A percentile compares a stretch with the other conserved stretches of the same genome.
Conservation (phyloP, 2,329 filamentous ascomycete genomes). For the Cyclaneusma minus region DNA sequence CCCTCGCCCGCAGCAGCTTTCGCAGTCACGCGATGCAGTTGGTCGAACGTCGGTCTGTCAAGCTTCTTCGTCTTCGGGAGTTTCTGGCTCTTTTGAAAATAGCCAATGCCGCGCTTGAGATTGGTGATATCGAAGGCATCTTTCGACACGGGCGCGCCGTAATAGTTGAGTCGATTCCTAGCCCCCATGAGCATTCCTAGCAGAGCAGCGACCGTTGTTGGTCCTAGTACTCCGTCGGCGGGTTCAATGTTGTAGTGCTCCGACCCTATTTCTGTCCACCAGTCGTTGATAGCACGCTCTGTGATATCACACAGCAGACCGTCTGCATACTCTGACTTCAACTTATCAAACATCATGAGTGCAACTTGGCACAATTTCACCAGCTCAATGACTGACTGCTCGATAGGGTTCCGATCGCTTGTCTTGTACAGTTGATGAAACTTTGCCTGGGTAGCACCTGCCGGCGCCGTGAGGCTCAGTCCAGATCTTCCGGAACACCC, state of each 20-base stretch:
- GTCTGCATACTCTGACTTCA: slow-evolving; percentile 81
- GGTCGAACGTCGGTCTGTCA: slow-evolving; percentile 69
- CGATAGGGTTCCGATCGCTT: slow-evolving; percentile 66
- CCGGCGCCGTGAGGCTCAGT: slow-evolving; percentile 64
- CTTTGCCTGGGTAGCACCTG: slow-evolving; percentile 71
- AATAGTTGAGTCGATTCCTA: slow-evolving; percentile 74
- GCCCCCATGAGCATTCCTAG: slow-evolving; percentile 81
- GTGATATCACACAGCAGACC: slow-evolving; percentile 88
- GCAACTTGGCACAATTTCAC: slow-evolving; percentile 86
- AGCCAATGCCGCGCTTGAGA: slow-evolving; percentile 69
- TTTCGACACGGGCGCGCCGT: slow-evolving; percentile 70
- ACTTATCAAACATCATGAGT: slow-evolving; percentile 71
- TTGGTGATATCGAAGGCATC: slow-evolving; percentile 77
- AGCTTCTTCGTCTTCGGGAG: slow-evolving; percentile 63
- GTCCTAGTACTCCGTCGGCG: slow-evolving; percentile 80
- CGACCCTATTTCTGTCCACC: slow-evolving; percentile 89
- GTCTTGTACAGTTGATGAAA: slow-evolving; percentile 84
- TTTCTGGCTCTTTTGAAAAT: slow-evolving; percentile 84
- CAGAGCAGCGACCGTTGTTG: slow-evolving; percentile 77
- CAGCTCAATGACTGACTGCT: slow-evolving; percentile 69
- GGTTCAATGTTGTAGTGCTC: slow-evolving; percentile 90
- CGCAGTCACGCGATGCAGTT: slow-evolving; percentile 67
- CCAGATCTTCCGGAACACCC: slow-evolving; percentile 85
- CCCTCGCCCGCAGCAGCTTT: slow-evolving; percentile 81
- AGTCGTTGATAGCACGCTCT: slow-evolving; percentile 77